phyloP scores from a whole-genome alignment of 257 asterid genomes.

The Ajuga chamaepitys region DNA sequence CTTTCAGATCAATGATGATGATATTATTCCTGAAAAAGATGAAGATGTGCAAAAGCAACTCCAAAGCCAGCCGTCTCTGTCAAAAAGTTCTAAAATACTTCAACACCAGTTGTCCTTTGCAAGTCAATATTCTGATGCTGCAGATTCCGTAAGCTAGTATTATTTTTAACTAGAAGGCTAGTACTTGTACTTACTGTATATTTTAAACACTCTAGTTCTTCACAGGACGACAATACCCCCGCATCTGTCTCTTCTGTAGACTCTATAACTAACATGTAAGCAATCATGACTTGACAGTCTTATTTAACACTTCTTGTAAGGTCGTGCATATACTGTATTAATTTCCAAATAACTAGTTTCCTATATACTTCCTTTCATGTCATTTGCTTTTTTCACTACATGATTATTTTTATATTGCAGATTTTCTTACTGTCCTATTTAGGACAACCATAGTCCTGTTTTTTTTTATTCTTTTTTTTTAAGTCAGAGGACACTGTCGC shows the following conservation, averaged over 20 bases:
- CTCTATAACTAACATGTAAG: conserved; percentile 47
- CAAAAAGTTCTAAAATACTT: conserved; percentile 34
- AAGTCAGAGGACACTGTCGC: background rate
- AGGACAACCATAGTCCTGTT: background rate
- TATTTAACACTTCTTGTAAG: conserved; percentile 8
- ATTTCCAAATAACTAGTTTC: background rate
- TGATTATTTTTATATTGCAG: background rate
- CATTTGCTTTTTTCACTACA: background rate
- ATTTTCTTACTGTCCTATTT: background rate
- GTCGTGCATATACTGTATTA: background rate
- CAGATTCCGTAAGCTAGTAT: conserved; percentile 50
- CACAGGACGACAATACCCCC: conserved; percentile 65
- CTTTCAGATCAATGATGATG: conserved; percentile 77
- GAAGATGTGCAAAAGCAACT: conserved; percentile 44
- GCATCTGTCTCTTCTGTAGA: conserved; percentile 41
- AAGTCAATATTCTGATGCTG: conserved; percentile 63
- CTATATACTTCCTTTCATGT: background rate
- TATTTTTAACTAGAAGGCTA: background rate
- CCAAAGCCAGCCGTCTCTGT: conserved; percentile 33
- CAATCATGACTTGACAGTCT: conserved; percentile 15
- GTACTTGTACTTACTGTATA: background rate
- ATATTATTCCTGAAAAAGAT: conserved; percentile 49
- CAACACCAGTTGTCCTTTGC: conserved; percentile 63
- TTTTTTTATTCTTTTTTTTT: background rate
- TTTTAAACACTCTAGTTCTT: conserved; percentile 22